These are phyloP conservation scores for Talaromyces sp. DNA, from an alignment of 2,329 filamentous ascomycete genomes.

Conservation along the genomic window DNA sequence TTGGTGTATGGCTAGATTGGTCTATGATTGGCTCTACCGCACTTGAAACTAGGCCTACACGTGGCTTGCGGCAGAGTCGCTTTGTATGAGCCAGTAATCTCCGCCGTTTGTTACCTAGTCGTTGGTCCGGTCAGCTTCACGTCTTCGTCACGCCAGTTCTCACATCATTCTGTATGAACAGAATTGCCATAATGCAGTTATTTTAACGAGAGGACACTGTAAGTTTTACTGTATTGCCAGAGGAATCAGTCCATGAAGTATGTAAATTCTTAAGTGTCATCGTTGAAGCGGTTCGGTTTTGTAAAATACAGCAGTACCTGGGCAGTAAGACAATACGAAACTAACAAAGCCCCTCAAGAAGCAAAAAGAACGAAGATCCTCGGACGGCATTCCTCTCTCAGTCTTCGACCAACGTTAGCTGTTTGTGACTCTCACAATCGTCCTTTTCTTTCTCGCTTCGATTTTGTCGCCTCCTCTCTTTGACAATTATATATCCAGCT, in stretches of 20 bases:
- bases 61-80: constrained; percentile 7
- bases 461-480: not conserved
- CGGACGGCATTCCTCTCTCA: not conserved
- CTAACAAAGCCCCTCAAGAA: constrained; percentile 5
- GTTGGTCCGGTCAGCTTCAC: not conserved
- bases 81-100: not conserved
- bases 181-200: no score
- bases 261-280: not conserved
- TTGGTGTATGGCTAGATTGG: constrained; percentile 25
- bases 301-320: not conserved
- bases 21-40: not conserved
- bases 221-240: no score
- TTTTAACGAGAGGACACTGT: no score
- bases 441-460: not conserved
- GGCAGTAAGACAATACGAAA: constrained; percentile 6
- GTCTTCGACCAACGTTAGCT: not conserved
- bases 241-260: not conserved
- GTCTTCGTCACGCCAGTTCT: not conserved
- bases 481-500: not conserved
- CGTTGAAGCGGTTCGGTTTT: not conserved
- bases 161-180: no score
- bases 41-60: constrained; percentile 5
- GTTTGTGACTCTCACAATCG: not conserved
- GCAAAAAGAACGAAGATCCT: not conserved
- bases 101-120: not conserved